Evolutionary conservation across 495 filamentous ascomycete species (phyloP).

Genomic region (Durotheca rogersii): DNA sequence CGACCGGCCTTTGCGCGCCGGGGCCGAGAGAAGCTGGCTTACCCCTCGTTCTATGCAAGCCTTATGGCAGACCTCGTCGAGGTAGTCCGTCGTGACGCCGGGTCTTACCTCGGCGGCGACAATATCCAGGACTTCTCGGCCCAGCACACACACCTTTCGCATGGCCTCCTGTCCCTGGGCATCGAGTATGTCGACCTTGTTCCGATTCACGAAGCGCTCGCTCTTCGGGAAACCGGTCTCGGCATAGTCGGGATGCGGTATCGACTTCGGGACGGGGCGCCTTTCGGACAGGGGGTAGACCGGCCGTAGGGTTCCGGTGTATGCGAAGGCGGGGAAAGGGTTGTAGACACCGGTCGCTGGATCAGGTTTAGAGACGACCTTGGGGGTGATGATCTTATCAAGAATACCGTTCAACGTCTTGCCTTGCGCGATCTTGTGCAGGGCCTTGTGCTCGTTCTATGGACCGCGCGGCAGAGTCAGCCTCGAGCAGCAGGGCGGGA

Average conservation of each 20-base stretch:
- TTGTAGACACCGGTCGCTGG: conserved; percentile 87
- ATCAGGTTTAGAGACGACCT: conserved; percentile 81
- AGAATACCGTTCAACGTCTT: conserved; percentile 71
- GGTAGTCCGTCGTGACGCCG: conserved; percentile 92
- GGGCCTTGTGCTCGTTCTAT: conserved; percentile 78
- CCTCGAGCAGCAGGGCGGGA: neutral
- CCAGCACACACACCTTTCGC: conserved; percentile 88
- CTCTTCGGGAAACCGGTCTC: conserved; percentile 78
- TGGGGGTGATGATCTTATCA: conserved; percentile 66
- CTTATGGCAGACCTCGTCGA: conserved; percentile 94
- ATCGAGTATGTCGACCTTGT: conserved; percentile 81
- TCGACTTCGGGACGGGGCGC: conserved; percentile 74
- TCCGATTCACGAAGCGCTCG: conserved; percentile 69
- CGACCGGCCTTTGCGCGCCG: conserved; percentile 8
- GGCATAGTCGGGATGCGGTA: conserved; percentile 82
- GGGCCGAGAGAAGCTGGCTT: conserved; percentile 29
- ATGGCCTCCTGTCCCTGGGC: conserved; percentile 77
- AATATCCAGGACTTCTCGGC: conserved; percentile 90
- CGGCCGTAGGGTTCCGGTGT: conserved; percentile 76
- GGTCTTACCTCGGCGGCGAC: conserved; percentile 77
- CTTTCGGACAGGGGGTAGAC: conserved; percentile 82
- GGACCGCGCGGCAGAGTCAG: conserved; percentile 13
- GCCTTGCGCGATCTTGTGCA: conserved; percentile 63
- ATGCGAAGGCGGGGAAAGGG: conserved; percentile 84
- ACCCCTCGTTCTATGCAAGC: conserved; percentile 92